Percentiles rank a stretch among this genome's conserved stretches.
Conservation (phyloP, 331 rosid species). For the Spiraea crenata region DNA sequence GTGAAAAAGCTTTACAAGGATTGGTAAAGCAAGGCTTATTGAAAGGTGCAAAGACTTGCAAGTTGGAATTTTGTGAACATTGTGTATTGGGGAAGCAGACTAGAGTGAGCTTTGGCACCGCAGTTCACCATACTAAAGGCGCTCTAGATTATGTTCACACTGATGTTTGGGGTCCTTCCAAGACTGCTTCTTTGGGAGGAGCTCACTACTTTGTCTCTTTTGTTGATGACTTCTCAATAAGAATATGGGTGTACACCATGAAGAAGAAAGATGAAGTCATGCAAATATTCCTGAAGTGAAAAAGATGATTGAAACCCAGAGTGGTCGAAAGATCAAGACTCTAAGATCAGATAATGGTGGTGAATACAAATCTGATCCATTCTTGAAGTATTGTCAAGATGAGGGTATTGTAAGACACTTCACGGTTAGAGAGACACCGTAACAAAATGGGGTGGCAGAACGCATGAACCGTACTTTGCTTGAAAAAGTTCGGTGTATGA, state of each 20-base stretch:
- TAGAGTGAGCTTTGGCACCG: not conserved
- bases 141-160: not conserved
- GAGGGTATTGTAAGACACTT: not conserved
- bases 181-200: not conserved
- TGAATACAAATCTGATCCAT: not conserved
- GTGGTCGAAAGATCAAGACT: conserved; percentile 8
- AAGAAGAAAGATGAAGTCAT: not conserved
- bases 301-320: conserved; percentile 1
- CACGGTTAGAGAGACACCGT: not conserved
- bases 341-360: conserved; percentile 8
- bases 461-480: not conserved
- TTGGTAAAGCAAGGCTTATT: no score
- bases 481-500: conserved; percentile 7
- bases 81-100: no score
- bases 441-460: not conserved
- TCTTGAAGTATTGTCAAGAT: not conserved
- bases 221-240: not conserved
- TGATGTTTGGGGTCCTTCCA: not conserved
- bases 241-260: not conserved
- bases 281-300: not conserved
- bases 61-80: no score
- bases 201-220: not conserved
- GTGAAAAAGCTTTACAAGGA: no score
- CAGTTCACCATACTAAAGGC: not conserved
- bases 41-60: no score